phyloP scores from a whole-genome alignment of 257 asterid species.

The Cinchona pubescens region DNA sequence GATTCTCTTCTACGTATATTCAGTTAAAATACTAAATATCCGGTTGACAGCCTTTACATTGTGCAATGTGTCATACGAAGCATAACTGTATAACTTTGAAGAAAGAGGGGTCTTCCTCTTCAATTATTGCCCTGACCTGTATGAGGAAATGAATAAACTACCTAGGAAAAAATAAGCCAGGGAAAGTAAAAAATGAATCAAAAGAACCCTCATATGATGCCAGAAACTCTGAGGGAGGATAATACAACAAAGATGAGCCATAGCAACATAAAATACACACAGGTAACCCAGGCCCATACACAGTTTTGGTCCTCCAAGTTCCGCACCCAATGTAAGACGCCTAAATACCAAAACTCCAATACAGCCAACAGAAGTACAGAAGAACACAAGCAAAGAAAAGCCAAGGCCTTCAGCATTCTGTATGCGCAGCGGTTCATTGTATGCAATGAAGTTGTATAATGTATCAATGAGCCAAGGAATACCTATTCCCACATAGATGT shows the following conservation, averaged over 20 bases:
- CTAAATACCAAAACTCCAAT: conserved; percentile 72
- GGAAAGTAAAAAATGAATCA: background rate
- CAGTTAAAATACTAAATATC: too few relatives aligned
- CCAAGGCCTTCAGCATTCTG: conserved; percentile 71
- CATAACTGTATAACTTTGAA: too few relatives aligned
- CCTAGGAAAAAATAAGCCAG: background rate
- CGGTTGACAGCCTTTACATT: too few relatives aligned
- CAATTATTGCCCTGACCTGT: background rate
- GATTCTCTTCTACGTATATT: too few relatives aligned
- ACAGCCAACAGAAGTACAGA: conserved; percentile 76
- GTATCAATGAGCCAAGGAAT: conserved; percentile 90
- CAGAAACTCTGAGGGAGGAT: conserved; percentile 65
- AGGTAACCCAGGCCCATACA: conserved; percentile 95
- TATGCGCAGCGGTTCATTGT: conserved; percentile 60
- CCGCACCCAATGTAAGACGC: conserved; percentile 71
- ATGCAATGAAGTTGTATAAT: conserved; percentile 74
- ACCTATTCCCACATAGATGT: conserved; percentile 84
- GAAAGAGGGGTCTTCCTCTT: too few relatives aligned
- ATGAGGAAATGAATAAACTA: background rate
- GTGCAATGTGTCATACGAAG: too few relatives aligned
- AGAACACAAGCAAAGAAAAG: conserved; percentile 81
- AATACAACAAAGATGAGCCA: conserved; percentile 69
- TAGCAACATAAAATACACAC: conserved; percentile 55
- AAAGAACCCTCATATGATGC: conserved; percentile 35
- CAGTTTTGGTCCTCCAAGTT: conserved; percentile 80